Evolutionary conservation across 768 basidiomycete genomes (phyloP), one percentile per base, ranked within the genome.

Genomic region (Cyclocybe aegerita): DNA sequence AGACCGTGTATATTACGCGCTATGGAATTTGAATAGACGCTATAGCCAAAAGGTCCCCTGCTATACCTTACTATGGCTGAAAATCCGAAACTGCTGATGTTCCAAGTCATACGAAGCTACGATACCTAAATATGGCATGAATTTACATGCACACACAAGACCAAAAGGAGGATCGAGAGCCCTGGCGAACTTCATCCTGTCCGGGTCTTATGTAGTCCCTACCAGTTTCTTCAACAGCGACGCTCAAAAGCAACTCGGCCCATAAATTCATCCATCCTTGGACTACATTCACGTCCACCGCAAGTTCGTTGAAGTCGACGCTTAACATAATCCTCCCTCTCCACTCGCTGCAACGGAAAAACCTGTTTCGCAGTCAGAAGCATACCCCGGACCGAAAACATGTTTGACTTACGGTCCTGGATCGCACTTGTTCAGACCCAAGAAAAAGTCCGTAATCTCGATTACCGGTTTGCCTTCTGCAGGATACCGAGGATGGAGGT

Each of bases 311-410:
- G 29, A 38, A 59, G 37, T 59, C 57, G 14, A 55, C 52, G 38
- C 57, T 59, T 17, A 59, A 41, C 12, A 53, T 55, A 6, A 55
- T 49, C 7, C 51, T 43, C 6, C 57, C 57, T 43, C 56, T 59
- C 57, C 57, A 59, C 34, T 59, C 57, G 4, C 47, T 53, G 42
- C 54, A 52, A 17, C 57, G 43, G 54, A 59, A 59, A 46, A 59
- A 59, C 10, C 57, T 59, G 46, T 34, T 16, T 10, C 9, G 23
- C 8, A 6, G 39, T 39, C 37, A 42, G 38, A 5, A 43, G 38
- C 30, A 32, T 15, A 9, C 7, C 30, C 14, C 33, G n/a, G n/a
- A n/a, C n/a, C n/a, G n/a, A 23, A 23, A 23, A 23, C 23, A 23
- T 23, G 4, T 4, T 14, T 2, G 9, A 59, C 57, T 50, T 39